phyloP scores from a whole-genome alignment of 257 asterid species.

The Petrea volubilis region DNA sequence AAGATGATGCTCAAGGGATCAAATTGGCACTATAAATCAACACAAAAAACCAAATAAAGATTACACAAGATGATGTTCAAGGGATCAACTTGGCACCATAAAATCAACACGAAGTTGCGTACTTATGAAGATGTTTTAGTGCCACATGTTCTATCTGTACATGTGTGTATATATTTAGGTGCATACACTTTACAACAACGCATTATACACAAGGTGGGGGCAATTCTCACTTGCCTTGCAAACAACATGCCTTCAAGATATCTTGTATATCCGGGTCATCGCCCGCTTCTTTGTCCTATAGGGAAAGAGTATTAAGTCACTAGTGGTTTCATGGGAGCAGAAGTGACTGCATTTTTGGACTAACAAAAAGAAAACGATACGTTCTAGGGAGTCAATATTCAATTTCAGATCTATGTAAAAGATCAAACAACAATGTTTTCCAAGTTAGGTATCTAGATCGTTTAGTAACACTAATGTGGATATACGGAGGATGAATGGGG shows the following conservation, averaged over 20 bases:
- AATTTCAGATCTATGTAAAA: not conserved
- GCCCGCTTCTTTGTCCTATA: conserved; percentile 93
- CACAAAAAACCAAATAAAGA: too few relatives aligned
- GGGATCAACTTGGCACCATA: too few relatives aligned
- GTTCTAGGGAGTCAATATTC: not conserved
- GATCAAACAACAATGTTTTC: not conserved
- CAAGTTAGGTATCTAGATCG: not conserved
- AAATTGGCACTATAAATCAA: too few relatives aligned
- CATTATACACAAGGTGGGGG: not conserved
- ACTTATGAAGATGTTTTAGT: too few relatives aligned
- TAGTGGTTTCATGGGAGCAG: not conserved
- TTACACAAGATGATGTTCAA: too few relatives aligned
- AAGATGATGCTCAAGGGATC: too few relatives aligned
- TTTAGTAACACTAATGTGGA: conserved; percentile 31
- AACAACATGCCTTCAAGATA: conserved; percentile 73
- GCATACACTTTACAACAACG: conserved; percentile 12
- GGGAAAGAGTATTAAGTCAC: not conserved
- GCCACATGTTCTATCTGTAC: not conserved
- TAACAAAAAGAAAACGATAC: not conserved
- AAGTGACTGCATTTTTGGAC: not conserved
- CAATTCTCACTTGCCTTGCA: conserved; percentile 39
- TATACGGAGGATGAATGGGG: conserved; percentile 27
- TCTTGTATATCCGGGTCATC: conserved; percentile 79
- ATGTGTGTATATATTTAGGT: not conserved
- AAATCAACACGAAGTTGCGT: too few relatives aligned